A percentile compares a stretch with the other conserved stretches of the same genome.
Conservation (phyloP, 371 early-diverging fungal genomes). For the Mucor piriformis region DNA sequence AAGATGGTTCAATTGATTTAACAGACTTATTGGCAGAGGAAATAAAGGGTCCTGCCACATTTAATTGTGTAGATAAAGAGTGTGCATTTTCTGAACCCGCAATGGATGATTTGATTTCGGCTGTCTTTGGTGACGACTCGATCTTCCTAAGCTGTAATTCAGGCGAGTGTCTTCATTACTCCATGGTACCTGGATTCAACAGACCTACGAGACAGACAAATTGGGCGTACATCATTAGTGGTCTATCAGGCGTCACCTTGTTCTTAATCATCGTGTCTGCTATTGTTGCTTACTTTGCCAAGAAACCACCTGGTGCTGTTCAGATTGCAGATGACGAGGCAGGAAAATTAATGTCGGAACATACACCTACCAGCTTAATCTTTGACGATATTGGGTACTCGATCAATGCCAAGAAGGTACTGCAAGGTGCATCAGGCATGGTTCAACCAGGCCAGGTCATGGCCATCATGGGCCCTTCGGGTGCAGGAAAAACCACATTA, state of each 20-base stretch:
- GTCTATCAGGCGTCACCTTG: conserved; percentile 59
- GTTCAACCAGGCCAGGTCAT: conserved; percentile 83
- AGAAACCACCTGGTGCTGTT: conserved; percentile 33
- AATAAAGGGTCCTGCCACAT: conserved; percentile 76
- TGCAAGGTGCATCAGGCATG: conserved; percentile 69
- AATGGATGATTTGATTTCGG: conserved; percentile 73
- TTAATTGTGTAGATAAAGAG: conserved; percentile 61
- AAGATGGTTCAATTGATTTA: conserved; percentile 75
- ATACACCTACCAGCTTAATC: conserved; percentile 67
- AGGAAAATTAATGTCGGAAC: conserved; percentile 74
- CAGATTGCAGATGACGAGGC: conserved; percentile 61
- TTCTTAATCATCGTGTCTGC: conserved; percentile 55
- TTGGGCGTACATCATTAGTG: conserved; percentile 61
- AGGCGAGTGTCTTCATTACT: conserved; percentile 88
- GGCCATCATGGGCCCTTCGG: conserved; percentile 85
- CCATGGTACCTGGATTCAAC: conserved; percentile 82
- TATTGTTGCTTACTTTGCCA: conserved; percentile 47
- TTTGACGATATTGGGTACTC: conserved; percentile 72
- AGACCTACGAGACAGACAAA: conserved; percentile 61
- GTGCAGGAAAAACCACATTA: conserved; percentile 72
- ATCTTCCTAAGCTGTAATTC: conserved; percentile 73
- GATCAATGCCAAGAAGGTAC: conserved; percentile 41
- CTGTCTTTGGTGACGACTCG: conserved; percentile 76
- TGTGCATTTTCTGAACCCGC: conserved; percentile 77
- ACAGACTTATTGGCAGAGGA: conserved; percentile 72